Base-by-base conservation (phyloP, 1,284 basidiomycete species). In the Ganoderma lucidum region DNA sequence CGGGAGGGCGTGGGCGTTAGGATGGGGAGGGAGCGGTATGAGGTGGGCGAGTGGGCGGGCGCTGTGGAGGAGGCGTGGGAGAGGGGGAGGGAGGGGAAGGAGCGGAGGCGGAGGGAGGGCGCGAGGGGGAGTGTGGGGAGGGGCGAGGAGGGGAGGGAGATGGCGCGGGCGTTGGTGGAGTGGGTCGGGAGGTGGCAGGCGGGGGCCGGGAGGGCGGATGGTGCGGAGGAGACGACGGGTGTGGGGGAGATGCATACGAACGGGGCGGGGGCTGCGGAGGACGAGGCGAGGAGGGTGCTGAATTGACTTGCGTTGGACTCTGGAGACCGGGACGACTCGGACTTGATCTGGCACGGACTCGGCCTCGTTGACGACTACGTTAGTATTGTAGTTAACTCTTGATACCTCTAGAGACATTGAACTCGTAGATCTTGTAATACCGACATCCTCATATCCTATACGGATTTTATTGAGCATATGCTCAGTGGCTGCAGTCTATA, bases 31-130 rank as follows among this genome's bases (percentile, higher is more conserved):
- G 81, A 84, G 30, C 80, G 83, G 19, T 94, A 93, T 75, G 92
- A 94, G 78, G 83, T 80, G 28, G 92, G 92, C 6, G 85, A 91
- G 67, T 93, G 92, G 92, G 87, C 89, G 2, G 72, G 74, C 12
- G 83, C 85, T 10, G 84, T 93, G 23, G 78, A 84, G 64, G 82
- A 86, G 68, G 92, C 92, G 15, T 90, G 84, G 80, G 71, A 66
- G 48, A 80, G 79, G 68, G 87, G 91, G 4, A 76, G 77, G 66
- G 80, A 78, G 30, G 75, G 77, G 73, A 90, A 92, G 79, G 79
- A 72, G 66, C 63, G 73, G 67, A 84, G 83, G 72, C 77, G 83
- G 15, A 61, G 74, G 44, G 78, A 75, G 65, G 88, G 87, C 62
- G 80, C 83, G 70, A 77, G 75, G 30, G 83, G 83, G 8, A 77